Evolutionary conservation across 2,329 filamentous ascomycete species (phyloP).

Genomic region (Sporothrix humicola): DNA sequence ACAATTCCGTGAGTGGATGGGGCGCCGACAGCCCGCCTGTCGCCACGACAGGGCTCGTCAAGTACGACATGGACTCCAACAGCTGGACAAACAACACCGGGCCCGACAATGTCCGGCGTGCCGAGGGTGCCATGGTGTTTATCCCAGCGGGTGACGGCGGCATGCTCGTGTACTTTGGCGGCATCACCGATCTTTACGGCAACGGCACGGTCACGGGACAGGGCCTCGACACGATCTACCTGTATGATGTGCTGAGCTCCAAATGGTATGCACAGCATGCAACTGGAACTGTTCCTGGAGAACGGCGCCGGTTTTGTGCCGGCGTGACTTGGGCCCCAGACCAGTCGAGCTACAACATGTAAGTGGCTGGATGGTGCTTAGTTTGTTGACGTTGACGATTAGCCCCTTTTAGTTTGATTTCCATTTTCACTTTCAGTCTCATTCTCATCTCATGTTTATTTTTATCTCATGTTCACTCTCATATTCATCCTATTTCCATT

Average conservation of each 20-base stretch:
- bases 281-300: conserved; percentile 57
- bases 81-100: conserved; percentile 60
- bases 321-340: conserved; percentile 65
- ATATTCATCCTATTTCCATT: neutral
- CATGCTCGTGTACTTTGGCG: conserved; percentile 67
- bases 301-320: conserved; percentile 65
- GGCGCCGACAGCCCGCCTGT: conserved; percentile 47
- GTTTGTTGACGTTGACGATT: neutral
- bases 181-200: conserved; percentile 54
- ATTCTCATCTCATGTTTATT: neutral
- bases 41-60: conserved; percentile 59
- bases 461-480: neutral
- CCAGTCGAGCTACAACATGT: conserved; percentile 69
- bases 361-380: conserved; percentile 40
- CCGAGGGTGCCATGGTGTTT: conserved; percentile 65
- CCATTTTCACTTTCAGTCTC: neutral
- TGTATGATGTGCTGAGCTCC: conserved; percentile 65
- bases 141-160: conserved; percentile 65
- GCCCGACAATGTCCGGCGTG: conserved; percentile 58
- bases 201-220: conserved; percentile 56
- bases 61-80: conserved; percentile 61
- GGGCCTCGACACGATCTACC: conserved; percentile 57
- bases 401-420: neutral
- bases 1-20: conserved; percentile 59
- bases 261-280: conserved; percentile 67